Evolutionary conservation across 768 basidiomycete genomes (phyloP), one percentile per base, ranked within the genome.

Genomic region (Tylopilus rubrobrunneus): DNA sequence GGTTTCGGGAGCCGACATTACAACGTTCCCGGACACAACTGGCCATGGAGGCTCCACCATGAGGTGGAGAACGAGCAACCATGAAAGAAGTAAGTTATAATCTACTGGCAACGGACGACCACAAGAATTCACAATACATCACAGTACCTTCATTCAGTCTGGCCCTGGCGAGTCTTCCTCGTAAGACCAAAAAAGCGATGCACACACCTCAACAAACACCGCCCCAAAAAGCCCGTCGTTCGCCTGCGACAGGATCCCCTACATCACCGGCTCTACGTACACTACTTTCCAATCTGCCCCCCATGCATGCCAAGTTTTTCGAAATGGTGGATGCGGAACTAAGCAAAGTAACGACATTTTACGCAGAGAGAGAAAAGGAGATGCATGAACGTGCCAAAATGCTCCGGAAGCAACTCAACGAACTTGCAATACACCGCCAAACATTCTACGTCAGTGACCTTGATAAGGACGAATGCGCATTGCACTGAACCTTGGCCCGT

Each of bases 321-420:
- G 77, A 81, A 3, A 75, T 83, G 23, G 76, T 98, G 7, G 89
- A 97, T 59, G 65, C 65, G 1, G 86, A 99, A 66, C 74, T 98
- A 3, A 83, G 86, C 21, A 97, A 96, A 68, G 83, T 98, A 12
- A 89, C 90, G 55, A 71, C 74, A 1, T 99, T 99, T 69, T 98
- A 91, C 66, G 62, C 79, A 6, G 82, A 81, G 25, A 78, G 85
- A 28, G 93, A 84, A 71, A 76, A 76, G 44, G 84, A 79, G 71
- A 85, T 81, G 82, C 71, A 71, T 5, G 67, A 65, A 3, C 78
- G 76, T 25, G 74, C 76, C 15, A 63, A 72, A 28, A 45, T 71
- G 27, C 70, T 98, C 6, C 78, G 80, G 53, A 76, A 76, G 40
- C 94, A 98, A 64, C 77, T 96, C 17, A 68, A 78, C 9, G 89